These are phyloP conservation scores for Malus fusca DNA, from an alignment of 306 rosid species.

Conservation along the genomic window DNA sequence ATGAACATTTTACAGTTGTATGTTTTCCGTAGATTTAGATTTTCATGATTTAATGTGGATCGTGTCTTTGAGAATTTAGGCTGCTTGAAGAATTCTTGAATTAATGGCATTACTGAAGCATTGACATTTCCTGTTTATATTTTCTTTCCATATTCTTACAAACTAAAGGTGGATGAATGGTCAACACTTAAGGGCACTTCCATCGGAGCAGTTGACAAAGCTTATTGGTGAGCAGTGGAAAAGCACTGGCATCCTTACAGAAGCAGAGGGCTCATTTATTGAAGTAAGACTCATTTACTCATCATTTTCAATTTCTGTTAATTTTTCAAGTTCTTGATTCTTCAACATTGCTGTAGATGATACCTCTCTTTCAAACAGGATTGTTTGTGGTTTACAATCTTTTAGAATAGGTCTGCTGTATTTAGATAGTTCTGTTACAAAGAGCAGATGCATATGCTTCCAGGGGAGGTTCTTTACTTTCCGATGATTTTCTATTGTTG, in stretches of 20 bases:
- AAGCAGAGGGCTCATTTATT: conserved; percentile 54
- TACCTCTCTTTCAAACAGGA: neutral
- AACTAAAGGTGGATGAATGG: conserved; percentile 93
- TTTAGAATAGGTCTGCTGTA: neutral
- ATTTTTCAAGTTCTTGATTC: neutral
- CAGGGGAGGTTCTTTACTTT: neutral
- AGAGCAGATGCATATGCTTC: neutral
- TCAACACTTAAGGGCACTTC: conserved; percentile 71
- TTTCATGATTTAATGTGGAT: neutral
- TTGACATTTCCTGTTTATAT: neutral
- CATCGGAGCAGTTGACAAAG: conserved; percentile 56
- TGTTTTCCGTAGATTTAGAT: neutral
- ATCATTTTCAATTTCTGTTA: neutral
- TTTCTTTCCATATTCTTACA: conserved; percentile 2
- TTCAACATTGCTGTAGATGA: conserved; percentile 3
- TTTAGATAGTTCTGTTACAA: neutral
- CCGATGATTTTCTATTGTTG: neutral
- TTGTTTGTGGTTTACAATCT: neutral
- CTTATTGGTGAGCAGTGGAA: conserved; percentile 76
- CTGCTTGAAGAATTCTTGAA: conserved; percentile 11
- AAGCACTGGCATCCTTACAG: conserved; percentile 49
- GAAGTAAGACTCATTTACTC: conserved; percentile 46
- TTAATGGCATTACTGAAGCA: neutral
- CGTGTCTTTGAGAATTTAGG: neutral
- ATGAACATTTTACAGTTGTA: neutral